These are phyloP conservation scores for Neotropicomus parvogracilis DNA, from an alignment of 1,284 basidiomycete species.

Conservation along the genomic window DNA sequence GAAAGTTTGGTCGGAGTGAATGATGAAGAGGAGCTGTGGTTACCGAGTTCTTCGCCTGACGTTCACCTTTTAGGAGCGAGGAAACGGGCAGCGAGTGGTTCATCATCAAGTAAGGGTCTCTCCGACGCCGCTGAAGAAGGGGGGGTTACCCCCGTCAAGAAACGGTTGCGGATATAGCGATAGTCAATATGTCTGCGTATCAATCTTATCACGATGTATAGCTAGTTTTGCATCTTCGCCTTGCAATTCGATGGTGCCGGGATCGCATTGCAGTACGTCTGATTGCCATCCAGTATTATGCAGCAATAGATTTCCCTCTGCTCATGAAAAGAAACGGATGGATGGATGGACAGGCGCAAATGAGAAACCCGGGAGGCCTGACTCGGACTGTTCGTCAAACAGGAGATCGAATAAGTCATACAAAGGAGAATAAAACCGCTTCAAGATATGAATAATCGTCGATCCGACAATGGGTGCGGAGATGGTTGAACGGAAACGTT, in stretches of 20 bases:
- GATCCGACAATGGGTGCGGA: neutral
- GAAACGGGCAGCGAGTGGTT: slow-evolving; percentile 25
- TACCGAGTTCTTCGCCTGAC: slow-evolving; percentile 30
- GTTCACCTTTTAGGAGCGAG: slow-evolving; percentile 20
- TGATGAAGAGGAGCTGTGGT: slow-evolving; percentile 27
- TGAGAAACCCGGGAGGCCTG: neutral
- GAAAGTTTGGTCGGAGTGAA: slow-evolving; percentile 4
- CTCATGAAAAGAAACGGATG: neutral
- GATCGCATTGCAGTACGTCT: no score
- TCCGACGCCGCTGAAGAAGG: slow-evolving; percentile 17
- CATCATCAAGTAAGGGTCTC: slow-evolving; percentile 25
- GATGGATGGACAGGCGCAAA: neutral
- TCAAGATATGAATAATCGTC: neutral
- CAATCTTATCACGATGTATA: neutral
- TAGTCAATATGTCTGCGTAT: slow-evolving; percentile 6
- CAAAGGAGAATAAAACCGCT: neutral
- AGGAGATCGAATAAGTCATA: neutral
- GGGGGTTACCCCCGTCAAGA: slow-evolving; percentile 25
- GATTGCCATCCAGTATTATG: no score
- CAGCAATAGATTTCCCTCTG: no score
- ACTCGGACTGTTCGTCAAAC: neutral
- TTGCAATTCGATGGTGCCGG: no score
- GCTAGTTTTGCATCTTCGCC: no score
- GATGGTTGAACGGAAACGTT: slow-evolving; percentile 6
- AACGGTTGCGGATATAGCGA: slow-evolving; percentile 23